Base-by-base conservation (phyloP, 306 rosid species). In the Hippophae tibetana region DNA sequence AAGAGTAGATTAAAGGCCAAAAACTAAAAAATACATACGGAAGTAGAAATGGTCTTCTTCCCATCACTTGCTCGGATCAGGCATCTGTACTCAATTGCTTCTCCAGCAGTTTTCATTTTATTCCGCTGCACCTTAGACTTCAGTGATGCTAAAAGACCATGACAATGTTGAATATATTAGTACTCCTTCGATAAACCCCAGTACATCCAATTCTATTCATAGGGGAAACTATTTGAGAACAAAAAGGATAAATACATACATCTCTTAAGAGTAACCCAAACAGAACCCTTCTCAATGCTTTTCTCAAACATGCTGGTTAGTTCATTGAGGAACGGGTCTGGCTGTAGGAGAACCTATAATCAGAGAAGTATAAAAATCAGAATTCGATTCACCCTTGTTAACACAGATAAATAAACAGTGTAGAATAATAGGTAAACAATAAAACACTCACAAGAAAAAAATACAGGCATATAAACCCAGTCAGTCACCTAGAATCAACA, bases 221-320 rank as follows among this genome's bases (percentile, higher is more conserved):
- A 12, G 9, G 27, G 14, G 18, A 48, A 54, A 46, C 57, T 7
- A 70, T 61, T 31, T 49, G 53, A 54, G 42, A 27, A 55, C 1
- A 8, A 42, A 56, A 42, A 5, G 26, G 57, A 60, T 12, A n/a
- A n/a, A 62, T 43, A 75, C 83, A 53, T 69, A 93, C 99, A 93
- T 86, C 99, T 79, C 63, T 93, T 88, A 50, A 88, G 95, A 50
- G 96, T 93, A 54, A 93, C 99, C 99, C 95, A 93, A 46, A 88
- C 94, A 1, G 99, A 79, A n/a, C 97, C 95, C 58, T 76, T 80
- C 69, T 86, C 90, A 0, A 76, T 82, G 76, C 77, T 88, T 27
- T 74, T 84, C 82, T 84, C 95, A 43, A 86, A 88, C 95, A 93
- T 84, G 86, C 85, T 82, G 26, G 95, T 93, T 53, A 93, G 95